Conservation (phyloP, 306 rosid genomes). For the Sphenostylis stenocarpa region DNA sequence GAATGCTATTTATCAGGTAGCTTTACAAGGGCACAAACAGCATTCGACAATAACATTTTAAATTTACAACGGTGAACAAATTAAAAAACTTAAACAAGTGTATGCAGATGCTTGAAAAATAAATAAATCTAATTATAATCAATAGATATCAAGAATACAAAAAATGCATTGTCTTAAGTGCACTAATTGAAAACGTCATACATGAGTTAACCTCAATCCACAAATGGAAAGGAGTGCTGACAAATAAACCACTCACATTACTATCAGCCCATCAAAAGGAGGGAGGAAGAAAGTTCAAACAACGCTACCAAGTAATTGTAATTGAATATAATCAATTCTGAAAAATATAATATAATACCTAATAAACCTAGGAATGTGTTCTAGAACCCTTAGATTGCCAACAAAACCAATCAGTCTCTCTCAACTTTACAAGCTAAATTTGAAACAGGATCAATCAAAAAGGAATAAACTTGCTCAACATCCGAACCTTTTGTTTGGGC, state of each 20-base stretch:
- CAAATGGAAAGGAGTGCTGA: conserved; percentile 13
- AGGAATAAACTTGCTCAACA: conserved; percentile 16
- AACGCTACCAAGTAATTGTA: conserved; percentile 27
- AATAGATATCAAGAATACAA: not conserved
- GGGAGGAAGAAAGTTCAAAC: not conserved
- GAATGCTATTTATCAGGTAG: not conserved
- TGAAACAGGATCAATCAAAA: conserved; percentile 19
- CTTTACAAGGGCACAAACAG: not conserved
- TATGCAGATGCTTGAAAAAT: not conserved
- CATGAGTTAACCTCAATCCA: too few species aligned
- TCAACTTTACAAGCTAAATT: conserved; percentile 13
- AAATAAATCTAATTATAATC: not conserved
- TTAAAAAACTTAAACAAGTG: not conserved
- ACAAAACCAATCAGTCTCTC: not conserved
- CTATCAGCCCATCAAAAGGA: not conserved
- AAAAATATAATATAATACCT: not conserved
- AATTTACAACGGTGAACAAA: conserved; percentile 13
- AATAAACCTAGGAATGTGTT: not conserved
- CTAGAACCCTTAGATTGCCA: not conserved
- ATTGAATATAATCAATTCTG: not conserved
- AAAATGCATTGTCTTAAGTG: too few species aligned
- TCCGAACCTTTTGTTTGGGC: conserved; percentile 74
- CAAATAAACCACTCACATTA: not conserved
- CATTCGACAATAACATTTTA: not conserved
- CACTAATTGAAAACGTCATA: too few species aligned